Percentiles rank a stretch among this genome's conserved stretches.
Conservation (phyloP, 257 asterid genomes). For the Solanum paucissectum region DNA sequence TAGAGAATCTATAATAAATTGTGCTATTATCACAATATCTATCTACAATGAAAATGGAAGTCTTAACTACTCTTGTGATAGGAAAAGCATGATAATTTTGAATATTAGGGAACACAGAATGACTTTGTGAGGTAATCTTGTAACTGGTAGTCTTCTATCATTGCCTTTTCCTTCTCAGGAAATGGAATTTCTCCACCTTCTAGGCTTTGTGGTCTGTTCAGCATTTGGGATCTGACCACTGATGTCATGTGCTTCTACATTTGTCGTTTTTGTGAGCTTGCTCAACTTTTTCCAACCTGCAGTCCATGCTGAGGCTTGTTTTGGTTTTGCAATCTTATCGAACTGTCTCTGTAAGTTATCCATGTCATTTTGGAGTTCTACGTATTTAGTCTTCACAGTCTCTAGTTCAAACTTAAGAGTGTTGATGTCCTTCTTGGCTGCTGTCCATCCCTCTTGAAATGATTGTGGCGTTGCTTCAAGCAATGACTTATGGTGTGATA, state of each 20-base stretch:
- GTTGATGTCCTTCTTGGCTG: slow-evolving; percentile 90
- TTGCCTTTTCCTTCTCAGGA: slow-evolving; percentile 28
- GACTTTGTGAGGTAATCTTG: not conserved
- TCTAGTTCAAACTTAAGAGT: slow-evolving; percentile 86
- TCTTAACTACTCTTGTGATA: not conserved
- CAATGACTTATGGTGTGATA: slow-evolving; percentile 51
- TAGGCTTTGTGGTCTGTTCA: slow-evolving; percentile 42
- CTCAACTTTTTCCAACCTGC: slow-evolving; percentile 80
- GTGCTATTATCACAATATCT: not conserved
- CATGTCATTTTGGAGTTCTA: slow-evolving; percentile 67
- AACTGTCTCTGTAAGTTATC: slow-evolving; percentile 68
- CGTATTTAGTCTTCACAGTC: slow-evolving; percentile 57
- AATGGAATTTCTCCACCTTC: slow-evolving; percentile 93
- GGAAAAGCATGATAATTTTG: not conserved
- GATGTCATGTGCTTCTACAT: slow-evolving; percentile 30
- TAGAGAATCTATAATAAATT: not conserved
- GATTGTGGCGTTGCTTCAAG: slow-evolving; percentile 93
- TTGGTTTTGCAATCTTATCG: slow-evolving; percentile 53
- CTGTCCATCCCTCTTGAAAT: slow-evolving; percentile 93
- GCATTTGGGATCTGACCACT: slow-evolving; percentile 20
- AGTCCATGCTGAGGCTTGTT: slow-evolving; percentile 61
- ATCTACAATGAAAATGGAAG: not conserved
- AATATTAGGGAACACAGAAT: not conserved
- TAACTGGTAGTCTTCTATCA: not conserved
- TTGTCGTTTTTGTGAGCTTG: slow-evolving; percentile 40